phyloP scores from a whole-genome alignment of 345 rosid species.

The Bretschneidera sinensis region DNA sequence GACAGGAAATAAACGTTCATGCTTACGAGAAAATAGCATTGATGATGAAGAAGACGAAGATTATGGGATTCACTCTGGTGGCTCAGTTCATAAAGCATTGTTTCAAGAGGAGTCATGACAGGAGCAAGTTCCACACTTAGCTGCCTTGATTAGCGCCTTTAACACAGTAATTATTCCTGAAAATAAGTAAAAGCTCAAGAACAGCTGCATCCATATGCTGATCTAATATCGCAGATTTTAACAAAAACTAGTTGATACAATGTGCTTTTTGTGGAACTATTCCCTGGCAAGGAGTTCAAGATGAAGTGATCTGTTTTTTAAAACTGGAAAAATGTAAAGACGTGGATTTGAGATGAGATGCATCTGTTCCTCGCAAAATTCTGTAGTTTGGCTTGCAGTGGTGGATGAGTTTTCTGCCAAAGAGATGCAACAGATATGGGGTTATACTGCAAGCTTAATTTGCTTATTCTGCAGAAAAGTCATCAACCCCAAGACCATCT shows the following conservation, averaged over 20 bases:
- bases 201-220: neutral
- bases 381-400: neutral
- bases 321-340: no score
- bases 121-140: neutral
- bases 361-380: no score
- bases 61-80: constrained; percentile 22
- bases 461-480: neutral
- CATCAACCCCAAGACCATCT: neutral
- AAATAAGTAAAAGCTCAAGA: neutral
- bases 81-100: constrained; percentile 66
- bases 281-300: neutral
- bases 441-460: no score
- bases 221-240: neutral
- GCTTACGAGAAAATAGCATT: constrained; percentile 17
- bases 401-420: neutral
- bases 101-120: constrained; percentile 47
- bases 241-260: neutral
- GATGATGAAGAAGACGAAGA: constrained; percentile 28
- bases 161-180: neutral
- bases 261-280: neutral
- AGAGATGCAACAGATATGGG: neutral
- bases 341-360: no score
- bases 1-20: constrained; percentile 38
- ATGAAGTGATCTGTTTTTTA: neutral
- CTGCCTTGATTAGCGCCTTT: neutral